Evolutionary conservation across 345 rosid species (phyloP), one percentile per base, ranked within the genome.

Genomic region (Bruguiera parviflora): DNA sequence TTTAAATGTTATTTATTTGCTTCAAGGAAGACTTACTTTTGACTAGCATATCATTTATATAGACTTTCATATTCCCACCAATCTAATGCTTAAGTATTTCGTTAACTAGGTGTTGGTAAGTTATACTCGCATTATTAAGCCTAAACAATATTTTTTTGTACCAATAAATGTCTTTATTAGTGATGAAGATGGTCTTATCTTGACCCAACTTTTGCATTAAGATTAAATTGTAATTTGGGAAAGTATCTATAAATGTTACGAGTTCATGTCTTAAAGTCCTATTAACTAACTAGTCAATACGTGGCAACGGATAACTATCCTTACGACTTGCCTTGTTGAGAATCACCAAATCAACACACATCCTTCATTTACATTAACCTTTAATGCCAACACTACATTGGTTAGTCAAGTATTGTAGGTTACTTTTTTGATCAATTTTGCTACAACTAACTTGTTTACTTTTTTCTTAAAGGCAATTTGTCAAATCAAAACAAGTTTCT

Each of bases 391-490:
- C 8, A 56, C 60, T 0, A 56, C 18, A 10, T 56, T 56, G 10
- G 31, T 0, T 1, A 56, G 1, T 16, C 31, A 56, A 3, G 60
- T 9, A 0, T 2, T 5, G 4, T 6, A 56, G 1, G 15, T n/a
- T 28, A 56, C 16, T 24, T 56, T 31, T 6, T 5, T 3, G 60
- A 56, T 56, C 18, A 56, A 24, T 15, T 51, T 35, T 8, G 3
- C 0, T 1, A 0, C 2, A 10, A 37, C 2, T 0, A 37, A 7
- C 2, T 6, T 37, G 11, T 37, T 2, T 10, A 37, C 13, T 9
- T 37, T 3, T 3, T 8, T 0, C 2, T 37, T 2, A 1, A 37
- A 1, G 0, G 2, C 2, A 0, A 0, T 3, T 9, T 37, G 1
- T 35, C 9, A 0, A 7, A 35, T 35, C 8, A 8, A 1, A 7